These are phyloP conservation scores for Verticillium isaacii DNA, from an alignment of 2,329 filamentous ascomycete species.

Conservation along the genomic window DNA sequence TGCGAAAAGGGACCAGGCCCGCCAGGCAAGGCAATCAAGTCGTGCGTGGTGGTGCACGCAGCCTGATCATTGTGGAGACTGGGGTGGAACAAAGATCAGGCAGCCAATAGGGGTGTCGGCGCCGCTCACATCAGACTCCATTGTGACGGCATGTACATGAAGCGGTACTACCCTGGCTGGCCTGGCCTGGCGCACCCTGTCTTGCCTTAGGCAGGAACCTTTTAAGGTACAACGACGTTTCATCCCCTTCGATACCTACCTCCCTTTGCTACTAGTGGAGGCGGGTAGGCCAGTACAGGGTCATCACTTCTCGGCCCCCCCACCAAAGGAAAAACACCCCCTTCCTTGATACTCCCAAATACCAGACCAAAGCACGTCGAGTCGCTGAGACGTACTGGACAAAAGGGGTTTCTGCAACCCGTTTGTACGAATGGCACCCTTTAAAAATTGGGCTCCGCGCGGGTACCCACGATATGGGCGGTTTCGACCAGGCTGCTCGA, in stretches of 20 bases:
- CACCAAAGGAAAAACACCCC: too few relatives aligned
- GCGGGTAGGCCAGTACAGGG: neutral
- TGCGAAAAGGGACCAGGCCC: neutral
- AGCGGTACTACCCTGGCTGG: neutral
- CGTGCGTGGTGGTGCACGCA: neutral
- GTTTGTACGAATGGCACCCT: neutral
- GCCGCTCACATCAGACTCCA: neutral
- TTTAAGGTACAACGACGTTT: neutral
- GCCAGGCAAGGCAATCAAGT: neutral
- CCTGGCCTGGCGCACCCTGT: neutral
- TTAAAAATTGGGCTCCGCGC: neutral
- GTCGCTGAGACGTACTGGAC: neutral
- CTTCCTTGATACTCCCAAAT: neutral
- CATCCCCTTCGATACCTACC: neutral
- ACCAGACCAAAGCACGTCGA: neutral
- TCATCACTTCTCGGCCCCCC: neutral
- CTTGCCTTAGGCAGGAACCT: neutral
- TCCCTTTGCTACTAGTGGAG: neutral
- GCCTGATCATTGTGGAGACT: neutral
- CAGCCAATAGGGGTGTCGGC: neutral
- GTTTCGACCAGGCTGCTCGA: neutral
- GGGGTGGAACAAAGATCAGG: neutral
- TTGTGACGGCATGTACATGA: neutral
- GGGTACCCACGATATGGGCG: neutral
- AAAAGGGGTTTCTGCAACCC: neutral